Evolutionary conservation across 2,329 filamentous ascomycete species (phyloP), one percentile per base, ranked within the genome.

Genomic region (Fusarium pseudonygamai): DNA sequence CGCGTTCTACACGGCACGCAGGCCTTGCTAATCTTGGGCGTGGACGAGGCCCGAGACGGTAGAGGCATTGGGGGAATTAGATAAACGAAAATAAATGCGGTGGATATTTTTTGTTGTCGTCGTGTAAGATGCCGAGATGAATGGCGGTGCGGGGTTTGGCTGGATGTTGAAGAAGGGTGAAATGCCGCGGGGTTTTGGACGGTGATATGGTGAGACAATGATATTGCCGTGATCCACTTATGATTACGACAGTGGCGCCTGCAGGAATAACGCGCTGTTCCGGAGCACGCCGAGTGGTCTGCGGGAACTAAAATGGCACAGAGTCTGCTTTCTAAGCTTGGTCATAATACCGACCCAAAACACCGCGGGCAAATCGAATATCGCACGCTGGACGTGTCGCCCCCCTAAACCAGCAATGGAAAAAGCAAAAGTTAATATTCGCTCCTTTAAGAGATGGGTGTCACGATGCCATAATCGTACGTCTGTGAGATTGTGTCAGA

Each of bases 1-100:
- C 74, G 74, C 11, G 59, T 30, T 30, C 68, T 65, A 28, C 74
- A 75, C 4, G 73, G 73, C 11, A 65, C 58, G 15, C 74, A 75
- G 1, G 74, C 68, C 30, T 75, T 75, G 49, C 64, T 75, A 3
- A 64, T 70, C 15, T 67, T 75, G 9, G 64, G 62, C 3, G 26
- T 28, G 16, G 37, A 32, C 28, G 53, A 34, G 20, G 40, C 16
- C 55, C 55, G 55, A 40, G 32, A 45, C 6, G 14, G 11, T 2
- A 30, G 61, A 66, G 50, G 26, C 64, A 65, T 63, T 16, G 34
- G 47, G 30, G 47, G 30, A 16, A 24, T 22, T 8, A 56, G 26
- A 49, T 30, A 12, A 16, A 14, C 15, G 12, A 28, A 8, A 52
- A 52, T 34, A 52, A 20, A 28, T 28, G 18, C 39, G 30, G 39